Conservation (phyloP, 2,329 filamentous ascomycete species). For the Fusarium incarnatum region DNA sequence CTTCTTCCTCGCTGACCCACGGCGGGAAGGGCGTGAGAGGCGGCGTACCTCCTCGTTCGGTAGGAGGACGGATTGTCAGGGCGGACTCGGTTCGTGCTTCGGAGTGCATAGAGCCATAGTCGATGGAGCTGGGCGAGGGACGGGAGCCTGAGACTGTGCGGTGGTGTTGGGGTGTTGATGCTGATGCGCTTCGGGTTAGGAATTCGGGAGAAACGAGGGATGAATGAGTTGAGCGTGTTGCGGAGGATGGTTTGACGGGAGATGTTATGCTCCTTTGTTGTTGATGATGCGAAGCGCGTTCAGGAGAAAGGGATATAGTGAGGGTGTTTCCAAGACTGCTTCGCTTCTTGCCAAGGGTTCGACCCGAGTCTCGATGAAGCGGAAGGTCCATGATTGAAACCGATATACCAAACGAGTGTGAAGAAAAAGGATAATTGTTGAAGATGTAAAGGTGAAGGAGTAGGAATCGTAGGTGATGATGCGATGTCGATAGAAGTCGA, state of each 20-base stretch:
- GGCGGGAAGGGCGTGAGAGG: conserved; percentile 48
- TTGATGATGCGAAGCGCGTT: conserved; percentile 2
- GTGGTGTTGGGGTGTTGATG: not conserved
- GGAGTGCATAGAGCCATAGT: conserved; percentile 25
- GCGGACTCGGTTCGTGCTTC: conserved; percentile 29
- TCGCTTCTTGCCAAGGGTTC: conserved; percentile 31
- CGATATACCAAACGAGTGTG: not conserved
- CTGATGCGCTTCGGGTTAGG: conserved; percentile 11
- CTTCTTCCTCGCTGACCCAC: conserved; percentile 38
- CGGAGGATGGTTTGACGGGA: conserved; percentile 2
- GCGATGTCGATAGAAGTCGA: not conserved
- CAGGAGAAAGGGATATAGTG: conserved; percentile 31
- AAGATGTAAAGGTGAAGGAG: not conserved
- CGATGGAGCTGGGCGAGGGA: conserved; percentile 13
- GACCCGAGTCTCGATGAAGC: conserved; percentile 8
- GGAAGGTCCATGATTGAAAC: conserved; percentile 26
- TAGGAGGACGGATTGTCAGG: conserved; percentile 35
- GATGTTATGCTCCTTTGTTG: conserved; percentile 23
- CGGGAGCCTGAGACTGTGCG: conserved; percentile 14
- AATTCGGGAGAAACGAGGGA: conserved; percentile 24
- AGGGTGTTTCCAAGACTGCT: conserved; percentile 22
- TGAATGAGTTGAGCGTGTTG: conserved; percentile 11
- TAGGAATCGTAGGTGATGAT: not conserved
- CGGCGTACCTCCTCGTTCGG: conserved; percentile 21
- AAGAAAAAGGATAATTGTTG: not conserved